Conservation (phyloP, 768 basidiomycete genomes). For the Neoboletus brunneissimus region DNA sequence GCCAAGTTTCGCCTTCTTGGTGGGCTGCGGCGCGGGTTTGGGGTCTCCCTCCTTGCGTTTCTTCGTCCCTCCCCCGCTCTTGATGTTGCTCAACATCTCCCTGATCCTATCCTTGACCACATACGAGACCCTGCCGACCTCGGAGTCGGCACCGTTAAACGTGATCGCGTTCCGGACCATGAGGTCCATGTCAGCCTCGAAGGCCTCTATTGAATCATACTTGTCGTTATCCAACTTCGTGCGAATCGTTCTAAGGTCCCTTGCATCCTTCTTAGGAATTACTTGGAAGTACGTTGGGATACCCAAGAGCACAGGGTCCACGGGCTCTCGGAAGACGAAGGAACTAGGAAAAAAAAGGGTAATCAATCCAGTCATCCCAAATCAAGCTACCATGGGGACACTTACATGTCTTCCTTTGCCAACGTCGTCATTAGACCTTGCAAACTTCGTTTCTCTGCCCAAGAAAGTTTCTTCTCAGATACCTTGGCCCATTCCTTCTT, state of each 20-base stretch:
- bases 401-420: constrained; percentile 65
- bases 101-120: constrained; percentile 49
- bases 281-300: constrained; percentile 89
- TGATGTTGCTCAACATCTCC: constrained; percentile 49
- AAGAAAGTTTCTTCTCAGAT: constrained; percentile 67
- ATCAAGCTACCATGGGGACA: background rate
- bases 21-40: constrained; percentile 56
- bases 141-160: constrained; percentile 83
- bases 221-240: constrained; percentile 78
- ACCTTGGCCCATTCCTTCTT: constrained; percentile 85
- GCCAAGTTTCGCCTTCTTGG: constrained; percentile 64
- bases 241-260: constrained; percentile 82
- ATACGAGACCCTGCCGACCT: constrained; percentile 67
- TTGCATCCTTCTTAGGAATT: constrained; percentile 80
- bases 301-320: constrained; percentile 79
- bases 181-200: constrained; percentile 81
- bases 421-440: constrained; percentile 67
- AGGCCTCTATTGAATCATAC: constrained; percentile 72
- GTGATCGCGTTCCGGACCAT: constrained; percentile 87
- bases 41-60: constrained; percentile 72
- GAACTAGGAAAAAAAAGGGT: constrained; percentile 41
- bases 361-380: background rate
- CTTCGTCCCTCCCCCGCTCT: constrained; percentile 47
- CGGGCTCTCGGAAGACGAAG: constrained; percentile 77
- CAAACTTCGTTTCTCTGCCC: constrained; percentile 77